Evolutionary conservation across 768 basidiomycete species (phyloP).

Genomic region (Collybia sordida): DNA sequence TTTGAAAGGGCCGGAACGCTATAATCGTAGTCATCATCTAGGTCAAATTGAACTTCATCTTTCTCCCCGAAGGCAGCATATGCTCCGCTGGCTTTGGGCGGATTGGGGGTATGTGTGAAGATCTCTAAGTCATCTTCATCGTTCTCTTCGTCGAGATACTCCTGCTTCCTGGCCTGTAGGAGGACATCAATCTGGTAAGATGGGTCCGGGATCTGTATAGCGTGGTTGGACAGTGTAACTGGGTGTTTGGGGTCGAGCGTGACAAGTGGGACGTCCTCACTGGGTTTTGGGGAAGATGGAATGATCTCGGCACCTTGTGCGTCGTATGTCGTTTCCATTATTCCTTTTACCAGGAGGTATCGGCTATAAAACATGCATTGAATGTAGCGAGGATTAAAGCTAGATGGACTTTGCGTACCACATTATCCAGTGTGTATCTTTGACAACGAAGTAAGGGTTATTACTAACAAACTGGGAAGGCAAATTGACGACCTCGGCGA

Average conservation of each 20-base stretch:
- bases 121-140: slow-evolving; percentile 48
- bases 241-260: slow-evolving; percentile 48
- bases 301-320: slow-evolving; percentile 4
- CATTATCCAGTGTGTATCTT: slow-evolving; percentile 69
- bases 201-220: slow-evolving; percentile 57
- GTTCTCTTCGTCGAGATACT: slow-evolving; percentile 40
- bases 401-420: slow-evolving; percentile 39
- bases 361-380: slow-evolving; percentile 36
- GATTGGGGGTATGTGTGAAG: slow-evolving; percentile 4
- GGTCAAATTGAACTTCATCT: slow-evolving; percentile 38
- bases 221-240: slow-evolving; percentile 33
- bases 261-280: slow-evolving; percentile 37
- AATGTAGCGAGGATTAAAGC: background rate
- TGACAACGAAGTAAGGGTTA: slow-evolving; percentile 56
- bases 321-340: slow-evolving; percentile 6
- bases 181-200: slow-evolving; percentile 52
- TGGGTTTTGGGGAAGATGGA: slow-evolving; percentile 2
- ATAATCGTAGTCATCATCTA: slow-evolving; percentile 32
- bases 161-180: slow-evolving; percentile 36
- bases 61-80: slow-evolving; percentile 36
- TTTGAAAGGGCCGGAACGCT: slow-evolving; percentile 13
- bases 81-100: slow-evolving; percentile 9
- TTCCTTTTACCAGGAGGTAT: slow-evolving; percentile 57
- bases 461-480: slow-evolving; percentile 53
- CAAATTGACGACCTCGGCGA: slow-evolving; percentile 68